Evolutionary conservation across 306 rosid species (phyloP), one percentile per base, ranked within the genome.

Genomic region (Lablab purpureus): DNA sequence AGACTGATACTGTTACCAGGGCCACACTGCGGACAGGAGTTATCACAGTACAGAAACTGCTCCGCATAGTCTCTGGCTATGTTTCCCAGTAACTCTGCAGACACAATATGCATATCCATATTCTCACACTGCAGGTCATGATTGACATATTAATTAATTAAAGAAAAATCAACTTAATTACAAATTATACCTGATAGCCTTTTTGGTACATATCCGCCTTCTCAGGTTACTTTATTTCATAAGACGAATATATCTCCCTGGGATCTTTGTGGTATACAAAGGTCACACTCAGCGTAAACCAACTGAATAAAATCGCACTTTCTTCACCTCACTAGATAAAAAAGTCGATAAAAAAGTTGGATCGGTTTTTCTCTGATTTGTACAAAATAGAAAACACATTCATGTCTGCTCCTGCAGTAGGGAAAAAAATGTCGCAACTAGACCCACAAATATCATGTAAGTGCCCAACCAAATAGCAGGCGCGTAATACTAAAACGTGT

Each of bases 381-480:
- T 73, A 80, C 49, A 43, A 11, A 12, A 12, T 43, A 43, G 49
- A 12, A 11, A 11, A 43, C 84, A 73, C 28, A 23, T 49, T 49
- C 45, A 50, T 50, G 45, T 49, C 62, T 69, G 12, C 41, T 27
- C 59, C 28, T 4, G 22, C 15, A 45, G 22, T 27, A 62, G 55
- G 49, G 13, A 71, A 30, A 70, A 18, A 47, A 46, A 60, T 10
- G 28, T 28, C 10, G 5, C 64, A 59, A 60, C 72, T 46, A 22
- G 56, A 32, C 72, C 71, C 11, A 15, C 49, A 71, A 71, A 79
- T 17, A 71, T 71, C 55, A 46, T 54, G 41, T 15, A 23, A 77
- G 64, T 76, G 80, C 62, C 47, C 17, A 70, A 70, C 30, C 72
- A 68, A 40, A 78, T 41, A 70, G 46, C 62, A 70, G 41, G 77